Base-by-base conservation (phyloP, 169 alveolate species). In the Eimeria falciformis region DNA sequence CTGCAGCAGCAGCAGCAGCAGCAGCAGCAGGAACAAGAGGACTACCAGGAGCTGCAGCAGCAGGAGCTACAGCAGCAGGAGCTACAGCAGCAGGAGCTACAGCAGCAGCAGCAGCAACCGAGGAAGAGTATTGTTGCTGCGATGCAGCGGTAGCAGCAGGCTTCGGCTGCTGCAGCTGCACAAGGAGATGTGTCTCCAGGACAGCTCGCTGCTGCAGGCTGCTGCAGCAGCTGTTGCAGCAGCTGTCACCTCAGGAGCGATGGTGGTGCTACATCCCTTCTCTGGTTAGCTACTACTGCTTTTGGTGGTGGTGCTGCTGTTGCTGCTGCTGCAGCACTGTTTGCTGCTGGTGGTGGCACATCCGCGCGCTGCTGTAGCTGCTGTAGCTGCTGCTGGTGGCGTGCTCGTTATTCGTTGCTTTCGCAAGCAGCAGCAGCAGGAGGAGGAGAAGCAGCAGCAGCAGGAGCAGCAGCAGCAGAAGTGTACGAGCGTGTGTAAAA, bases 201-300 rank as follows among this genome's bases (percentile, higher is more conserved):
- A 58, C 71, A n/a, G 71, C 71, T 58, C 71, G 71, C 71, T 58
- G 71, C 71, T 58, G 71, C 71, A 58, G 71, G 21, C 9, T 9
- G 18, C 71, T 58, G 71, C 71, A 58, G 71, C 29, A 58, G 27
- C 71, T 58, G 71, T 5, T 58, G 27, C 71, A 58, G 71, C 71
- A 58, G 71, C 11, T 58, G 29, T 58, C 71, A 5, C 18, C 71
- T 14, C 71, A 58, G 71, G 71, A 58, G 9, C 71, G 71, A 14
- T 58, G 71, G 71, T 58, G 71, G 71, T 58, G 71, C 71, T 58
- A 14, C 25, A 58, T 58, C 9, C 71, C 71, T 14, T 14, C 33
- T n/a, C 25, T 58, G 27, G 71, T 58, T 5, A 58, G 71, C 25
- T 9, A 5, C 71, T 14, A 27, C 33, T n/a, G 71, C 71, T 58